Evolutionary conservation across 148 eudicot species (phyloP), one percentile per base, ranked within the genome.

Genomic region (Agrostemma githago): DNA sequence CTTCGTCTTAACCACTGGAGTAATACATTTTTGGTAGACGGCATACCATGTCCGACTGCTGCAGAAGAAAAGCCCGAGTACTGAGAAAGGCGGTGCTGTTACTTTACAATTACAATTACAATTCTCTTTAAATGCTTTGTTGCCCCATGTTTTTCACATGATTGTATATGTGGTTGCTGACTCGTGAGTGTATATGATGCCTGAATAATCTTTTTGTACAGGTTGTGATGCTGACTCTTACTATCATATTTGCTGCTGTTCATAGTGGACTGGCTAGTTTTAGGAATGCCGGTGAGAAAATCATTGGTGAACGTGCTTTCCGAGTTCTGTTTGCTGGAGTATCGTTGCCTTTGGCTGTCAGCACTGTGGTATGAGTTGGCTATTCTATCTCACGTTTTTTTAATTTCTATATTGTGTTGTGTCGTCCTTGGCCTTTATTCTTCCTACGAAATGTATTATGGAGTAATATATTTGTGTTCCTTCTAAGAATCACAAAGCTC

Each of bases 261-360:
- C 99, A 95, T 76, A 95, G 97, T 89, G 99, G 99, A 69, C 73
- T 95, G 77, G 97, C 99, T 71, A 90, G 93, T 86, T 82, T 95
- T 21, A 85, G 99, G 81, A 85, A 86, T 77, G 46, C 76, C 67
- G 97, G 97, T n/a, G 99, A 95, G 85, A 88, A 89, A 79, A 78
- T 90, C 21, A 83, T 95, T 19, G 99, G 99, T 78, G 99, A 92
- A 74, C 90, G 99, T 77, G 99, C 96, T 37, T 95, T 78, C 76
- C 96, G 99, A 61, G 97, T 95, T 43, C 86, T 95, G 53, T 95
- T 95, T 83, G 99, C 99, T 2, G 99, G 99, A 56, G 17, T 71
- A 9, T 92, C 99, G 70, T 92, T 95, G 79, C 99, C 99, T 60
- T 74, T 95, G 68, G 99, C 97, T 78, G 83, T 95, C 81, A 92